Conservation (phyloP, 768 basidiomycete genomes). For the Suillus subaureus region DNA sequence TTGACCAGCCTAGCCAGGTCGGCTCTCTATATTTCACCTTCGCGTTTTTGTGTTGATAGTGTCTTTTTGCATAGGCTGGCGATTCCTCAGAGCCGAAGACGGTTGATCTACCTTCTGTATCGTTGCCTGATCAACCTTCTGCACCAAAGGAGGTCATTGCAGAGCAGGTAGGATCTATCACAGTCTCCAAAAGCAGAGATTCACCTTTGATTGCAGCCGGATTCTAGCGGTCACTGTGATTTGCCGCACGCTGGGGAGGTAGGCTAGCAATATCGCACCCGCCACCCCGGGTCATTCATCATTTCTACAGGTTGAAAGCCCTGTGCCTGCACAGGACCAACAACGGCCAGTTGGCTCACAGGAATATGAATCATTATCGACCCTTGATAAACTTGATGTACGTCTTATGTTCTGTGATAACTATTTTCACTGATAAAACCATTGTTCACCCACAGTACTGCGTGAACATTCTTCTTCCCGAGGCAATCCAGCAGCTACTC, state of each 20-base stretch:
- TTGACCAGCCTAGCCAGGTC: slow-evolving; percentile 26
- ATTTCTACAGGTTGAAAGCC: not conserved
- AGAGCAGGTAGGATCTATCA: not conserved
- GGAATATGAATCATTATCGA: slow-evolving; percentile 46
- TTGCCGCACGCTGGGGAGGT: not conserved
- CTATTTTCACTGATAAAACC: slow-evolving; percentile 8
- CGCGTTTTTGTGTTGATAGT: not conserved
- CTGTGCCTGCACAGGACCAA: not conserved
- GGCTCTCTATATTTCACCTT: not conserved
- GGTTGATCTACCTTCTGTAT: not conserved
- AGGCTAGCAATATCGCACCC: not conserved
- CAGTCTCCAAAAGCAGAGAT: not conserved
- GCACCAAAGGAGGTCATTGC: not conserved
- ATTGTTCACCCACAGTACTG: slow-evolving; percentile 55
- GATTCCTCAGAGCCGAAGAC: not conserved
- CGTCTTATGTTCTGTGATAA: slow-evolving; percentile 18
- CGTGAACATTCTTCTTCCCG: slow-evolving; percentile 69
- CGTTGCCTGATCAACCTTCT: not conserved
- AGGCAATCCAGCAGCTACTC: slow-evolving; percentile 71
- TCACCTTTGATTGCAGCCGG: not conserved
- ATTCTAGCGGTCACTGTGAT: not conserved
- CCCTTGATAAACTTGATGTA: slow-evolving; percentile 55
- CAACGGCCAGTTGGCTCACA: slow-evolving; percentile 39
- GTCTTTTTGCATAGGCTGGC: not conserved
- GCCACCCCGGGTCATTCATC: not conserved